Base-by-base conservation (phyloP, 2,329 filamentous ascomycete genomes). In the Cladosporium sp. region DNA sequence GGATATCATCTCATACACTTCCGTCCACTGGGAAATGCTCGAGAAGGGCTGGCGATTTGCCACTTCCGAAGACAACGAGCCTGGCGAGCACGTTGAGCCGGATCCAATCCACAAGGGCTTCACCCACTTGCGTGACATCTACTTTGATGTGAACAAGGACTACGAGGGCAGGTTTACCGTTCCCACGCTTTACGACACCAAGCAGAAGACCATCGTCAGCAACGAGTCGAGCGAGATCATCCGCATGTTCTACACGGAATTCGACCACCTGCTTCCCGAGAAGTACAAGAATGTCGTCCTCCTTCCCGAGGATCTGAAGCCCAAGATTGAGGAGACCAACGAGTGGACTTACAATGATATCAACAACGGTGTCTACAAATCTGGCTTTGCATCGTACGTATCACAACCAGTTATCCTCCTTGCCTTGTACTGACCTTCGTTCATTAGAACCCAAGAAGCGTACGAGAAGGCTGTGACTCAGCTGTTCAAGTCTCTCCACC, bases 161-260 rank as follows among this genome's bases (percentile, higher is more conserved):
- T 97, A 93, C 69, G 72, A 78, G 2, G 92, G 89, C 1, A 84
- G 92, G 12, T 96, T 92, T 73, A 96, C 92, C 0, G 92, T 97
- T 15, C 92, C 92, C 0, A 88, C 90, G 3, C 80, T 97, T 58
- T 95, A 88, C 76, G 90, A 96, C 75, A 90, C 85, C 76, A 86
- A 88, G 77, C 76, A 79, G 55, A 82, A 86, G 68, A 83, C 79
- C 36, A 95, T 96, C 69, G 92, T 96, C 62, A 94, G 83, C 83
- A 97, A 97, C 66, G 92, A 96, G 81, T 91, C 88, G 74, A 87
- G 87, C 65, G 92, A 97, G 77, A 96, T 97, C 72, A 86, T 96
- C 72, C 87, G 92, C 70, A 96, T 96, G 89, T 79, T 97, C 62
- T 89, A 89, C 71, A 82, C 81, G 42, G 89, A 85, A 73, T 97